Conservation (phyloP, 1,284 basidiomycete genomes). For the Peniophora sp. region DNA sequence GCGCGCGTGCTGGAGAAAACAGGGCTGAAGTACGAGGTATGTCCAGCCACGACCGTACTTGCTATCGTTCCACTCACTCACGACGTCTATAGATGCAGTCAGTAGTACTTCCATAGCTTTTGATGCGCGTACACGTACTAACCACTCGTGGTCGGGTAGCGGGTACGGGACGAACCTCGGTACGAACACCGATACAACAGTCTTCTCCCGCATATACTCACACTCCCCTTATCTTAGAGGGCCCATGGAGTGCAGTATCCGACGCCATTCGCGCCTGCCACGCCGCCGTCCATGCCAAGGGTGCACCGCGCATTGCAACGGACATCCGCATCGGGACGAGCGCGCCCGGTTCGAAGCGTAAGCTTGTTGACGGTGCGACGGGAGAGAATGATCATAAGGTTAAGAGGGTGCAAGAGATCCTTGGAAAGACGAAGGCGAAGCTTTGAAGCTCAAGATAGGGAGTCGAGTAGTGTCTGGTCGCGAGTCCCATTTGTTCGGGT, state of each 20-base stretch:
- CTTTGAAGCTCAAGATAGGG: no score
- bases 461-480: no score
- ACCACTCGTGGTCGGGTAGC: conserved; percentile 28
- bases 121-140: neutral
- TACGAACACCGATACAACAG: conserved; percentile 15
- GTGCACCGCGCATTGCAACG: conserved; percentile 69
- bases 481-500: no score
- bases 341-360: conserved; percentile 12
- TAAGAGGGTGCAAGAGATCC: conserved; percentile 70
- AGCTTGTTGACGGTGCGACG: conserved; percentile 44
- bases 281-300: conserved; percentile 75
- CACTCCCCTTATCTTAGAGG: conserved; percentile 38
- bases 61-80: neutral
- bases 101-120: conserved; percentile 22
- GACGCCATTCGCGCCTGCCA: conserved; percentile 85
- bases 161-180: conserved; percentile 90
- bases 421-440: conserved; percentile 15
- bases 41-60: neutral
- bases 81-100: conserved; percentile 60
- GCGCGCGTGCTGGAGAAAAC: conserved; percentile 75
- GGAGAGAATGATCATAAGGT: conserved; percentile 74
- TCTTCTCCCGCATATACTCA: no score
- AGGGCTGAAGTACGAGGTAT: conserved; percentile 74
- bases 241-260: conserved; percentile 77
- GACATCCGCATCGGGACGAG: conserved; percentile 92